Base-by-base conservation (phyloP, 2,329 filamentous ascomycete species). In the Nemania diffusa region DNA sequence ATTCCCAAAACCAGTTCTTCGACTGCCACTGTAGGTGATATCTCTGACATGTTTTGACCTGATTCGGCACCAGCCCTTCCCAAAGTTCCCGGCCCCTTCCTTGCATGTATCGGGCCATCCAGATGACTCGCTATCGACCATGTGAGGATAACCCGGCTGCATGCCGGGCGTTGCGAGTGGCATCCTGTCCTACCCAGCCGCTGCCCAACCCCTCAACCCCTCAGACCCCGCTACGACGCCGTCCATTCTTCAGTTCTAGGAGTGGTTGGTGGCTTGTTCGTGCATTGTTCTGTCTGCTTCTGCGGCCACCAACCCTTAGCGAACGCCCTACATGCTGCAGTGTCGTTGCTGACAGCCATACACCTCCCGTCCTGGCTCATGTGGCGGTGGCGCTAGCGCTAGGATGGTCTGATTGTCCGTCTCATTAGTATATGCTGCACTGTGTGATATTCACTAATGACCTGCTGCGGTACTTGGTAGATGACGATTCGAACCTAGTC, bases 1-100 rank as follows among this genome's bases (percentile, higher is more conserved):
- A 97, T 79, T 87, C 86, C 0, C 88, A 91, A 71, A 93, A 92
- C 0, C 94, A 97, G 77, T 97, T 94, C 78, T 97, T 97, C 78
- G 94, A 94, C 76, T 91, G 92, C 74, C 95, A 97, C 78, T 97
- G 93, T 95, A 86, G 74, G 91, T 86, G 17, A 56, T 44, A 32
- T 62, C 42, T 52, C 20, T 44, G 32, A 24, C 13, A 52, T 20
- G 8, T 40, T 40, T 40, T 24, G n/a, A 13, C 20, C 8, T 27
- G 22, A 29, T 26, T 59, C 6, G 22, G 37, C n/a, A 9, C 37
- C 37, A 27, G 15, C 24, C 42, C 29, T 53, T 26, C 20, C 8
- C 3, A 46, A 46, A 46, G 5, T 22, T 20, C 34, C 37, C 26
- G 24, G 32, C 61, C 24, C 53, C 26, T 37, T 51, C n/a, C 29